Percentiles rank a stretch among this genome's conserved stretches.
These are phyloP conservation scores for Talaromyces nanjingensis DNA, from an alignment of 495 filamentous ascomycete genomes.

Conservation along the genomic window DNA sequence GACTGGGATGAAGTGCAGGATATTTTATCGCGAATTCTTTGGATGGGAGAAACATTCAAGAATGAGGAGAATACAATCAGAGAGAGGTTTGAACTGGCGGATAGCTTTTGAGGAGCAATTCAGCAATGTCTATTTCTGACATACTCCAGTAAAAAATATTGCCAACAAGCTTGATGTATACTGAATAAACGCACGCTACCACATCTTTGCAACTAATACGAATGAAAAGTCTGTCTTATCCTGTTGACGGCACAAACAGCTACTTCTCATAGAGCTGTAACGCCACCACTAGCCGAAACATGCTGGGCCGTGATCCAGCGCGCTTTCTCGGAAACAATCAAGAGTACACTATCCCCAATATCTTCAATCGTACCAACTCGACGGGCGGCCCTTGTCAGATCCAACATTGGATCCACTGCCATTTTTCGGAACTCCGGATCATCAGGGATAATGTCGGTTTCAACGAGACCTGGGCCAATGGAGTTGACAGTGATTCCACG, in stretches of 20 bases:
- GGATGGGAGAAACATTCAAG: background rate
- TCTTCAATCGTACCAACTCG: background rate
- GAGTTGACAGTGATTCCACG: slow-evolving; percentile 2
- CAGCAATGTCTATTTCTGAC: too few relatives aligned
- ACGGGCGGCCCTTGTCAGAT: background rate
- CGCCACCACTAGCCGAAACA: slow-evolving; percentile 9
- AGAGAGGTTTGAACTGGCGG: background rate
- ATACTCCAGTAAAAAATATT: too few relatives aligned
- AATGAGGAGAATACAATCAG: background rate
- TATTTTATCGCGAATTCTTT: background rate
- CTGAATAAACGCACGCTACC: background rate
- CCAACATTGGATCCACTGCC: background rate
- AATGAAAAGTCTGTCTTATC: too few relatives aligned
- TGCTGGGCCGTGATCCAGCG: slow-evolving; percentile 11
- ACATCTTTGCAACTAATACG: background rate
- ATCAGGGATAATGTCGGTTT: background rate
- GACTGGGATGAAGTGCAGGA: background rate
- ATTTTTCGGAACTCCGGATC: background rate
- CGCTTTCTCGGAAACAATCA: slow-evolving; percentile 10
- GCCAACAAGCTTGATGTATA: too few relatives aligned
- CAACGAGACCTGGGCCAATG: background rate
- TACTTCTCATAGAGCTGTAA: background rate
- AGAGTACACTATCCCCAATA: slow-evolving; percentile 9
- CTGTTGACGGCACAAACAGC: background rate
- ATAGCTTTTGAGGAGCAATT: background rate